These are phyloP conservation scores for Cladosporium velox DNA, from an alignment of 2,329 filamentous ascomycete species.

Conservation along the genomic window DNA sequence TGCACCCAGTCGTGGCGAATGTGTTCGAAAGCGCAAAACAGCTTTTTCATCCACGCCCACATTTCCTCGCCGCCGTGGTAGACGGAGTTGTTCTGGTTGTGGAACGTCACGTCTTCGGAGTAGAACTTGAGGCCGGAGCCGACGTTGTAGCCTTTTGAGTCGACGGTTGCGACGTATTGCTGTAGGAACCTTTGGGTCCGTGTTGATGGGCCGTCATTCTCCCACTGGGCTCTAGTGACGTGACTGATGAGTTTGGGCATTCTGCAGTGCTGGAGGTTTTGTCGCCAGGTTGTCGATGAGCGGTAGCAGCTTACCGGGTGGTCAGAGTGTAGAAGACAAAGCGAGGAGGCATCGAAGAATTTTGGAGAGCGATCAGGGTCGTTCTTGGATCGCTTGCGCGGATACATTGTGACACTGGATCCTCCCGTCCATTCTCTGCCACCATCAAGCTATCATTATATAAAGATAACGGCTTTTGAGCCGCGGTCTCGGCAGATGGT, in stretches of 20 bases:
- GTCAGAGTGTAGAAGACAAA: not conserved
- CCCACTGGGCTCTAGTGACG: not conserved
- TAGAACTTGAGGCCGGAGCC: conserved; percentile 1
- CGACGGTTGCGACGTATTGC: not conserved
- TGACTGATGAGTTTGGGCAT: not conserved
- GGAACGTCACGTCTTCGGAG: not conserved
- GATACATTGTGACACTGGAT: not conserved
- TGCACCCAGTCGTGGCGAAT: not conserved
- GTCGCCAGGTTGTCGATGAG: not conserved
- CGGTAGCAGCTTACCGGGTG: not conserved
- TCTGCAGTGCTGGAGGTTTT: not conserved
- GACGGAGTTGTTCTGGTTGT: not conserved
- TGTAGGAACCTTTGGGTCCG: not conserved
- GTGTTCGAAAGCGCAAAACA: not conserved
- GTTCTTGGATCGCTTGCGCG: not conserved
- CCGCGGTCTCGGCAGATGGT: too few relatives aligned
- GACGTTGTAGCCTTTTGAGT: not conserved
- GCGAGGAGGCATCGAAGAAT: not conserved
- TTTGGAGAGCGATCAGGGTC: not conserved
- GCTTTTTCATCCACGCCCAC: not conserved
- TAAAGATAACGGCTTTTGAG: not conserved
- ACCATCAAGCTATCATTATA: not conserved
- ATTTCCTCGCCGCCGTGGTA: not conserved
- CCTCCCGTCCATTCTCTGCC: too few relatives aligned
- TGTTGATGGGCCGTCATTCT: not conserved